These are phyloP conservation scores for Fabrea salina DNA, from an alignment of 169 alveolate species.

Conservation along the genomic window DNA sequence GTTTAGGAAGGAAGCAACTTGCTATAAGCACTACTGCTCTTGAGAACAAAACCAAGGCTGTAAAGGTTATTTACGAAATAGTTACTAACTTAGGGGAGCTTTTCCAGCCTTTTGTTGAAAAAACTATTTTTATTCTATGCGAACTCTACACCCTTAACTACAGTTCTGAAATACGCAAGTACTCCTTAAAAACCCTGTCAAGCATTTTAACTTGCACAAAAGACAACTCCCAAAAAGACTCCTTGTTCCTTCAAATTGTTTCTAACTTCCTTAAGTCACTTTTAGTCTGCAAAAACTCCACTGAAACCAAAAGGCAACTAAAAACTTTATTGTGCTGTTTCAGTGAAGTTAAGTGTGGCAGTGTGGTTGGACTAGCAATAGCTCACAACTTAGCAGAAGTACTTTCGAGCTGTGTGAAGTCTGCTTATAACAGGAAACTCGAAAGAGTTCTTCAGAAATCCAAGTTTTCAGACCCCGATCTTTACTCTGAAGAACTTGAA, in stretches of 20 bases:
- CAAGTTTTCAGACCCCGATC: neutral
- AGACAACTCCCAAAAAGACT: neutral
- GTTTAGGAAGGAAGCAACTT: conserved; percentile 1
- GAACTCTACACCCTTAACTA: neutral
- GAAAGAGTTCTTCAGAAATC: neutral
- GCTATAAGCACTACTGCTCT: conserved; percentile 19
- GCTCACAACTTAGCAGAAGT: neutral
- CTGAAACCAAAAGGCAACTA: neutral
- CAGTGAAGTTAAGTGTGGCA: neutral
- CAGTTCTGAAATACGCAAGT: conserved; percentile 7
- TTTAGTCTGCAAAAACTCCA: neutral
- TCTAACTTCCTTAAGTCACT: neutral
- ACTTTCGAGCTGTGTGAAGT: neutral
- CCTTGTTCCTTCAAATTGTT: neutral
- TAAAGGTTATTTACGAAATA: neutral
- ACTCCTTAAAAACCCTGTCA: neutral
- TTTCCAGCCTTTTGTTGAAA: neutral
- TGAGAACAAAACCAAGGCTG: neutral
- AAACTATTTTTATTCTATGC: neutral
- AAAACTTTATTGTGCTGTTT: neutral
- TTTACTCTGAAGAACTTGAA: neutral
- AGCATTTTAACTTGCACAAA: neutral
- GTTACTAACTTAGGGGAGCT: neutral
- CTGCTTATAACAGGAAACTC: neutral
- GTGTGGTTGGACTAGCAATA: neutral